Conservation (phyloP, 2,329 filamentous ascomycete genomes). For the Claviceps monticola region DNA sequence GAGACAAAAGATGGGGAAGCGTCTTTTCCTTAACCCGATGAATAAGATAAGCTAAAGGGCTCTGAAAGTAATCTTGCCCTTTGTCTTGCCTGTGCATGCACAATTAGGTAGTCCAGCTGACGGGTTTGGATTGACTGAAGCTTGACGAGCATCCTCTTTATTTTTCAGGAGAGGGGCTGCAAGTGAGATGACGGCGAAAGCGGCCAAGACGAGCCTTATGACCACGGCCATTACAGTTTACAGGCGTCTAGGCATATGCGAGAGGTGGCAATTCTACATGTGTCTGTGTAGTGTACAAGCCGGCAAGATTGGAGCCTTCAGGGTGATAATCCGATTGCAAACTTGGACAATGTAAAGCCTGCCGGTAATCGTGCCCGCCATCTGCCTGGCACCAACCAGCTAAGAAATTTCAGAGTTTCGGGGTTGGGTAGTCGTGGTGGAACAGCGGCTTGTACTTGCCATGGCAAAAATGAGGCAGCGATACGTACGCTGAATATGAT, state of each 20-base stretch:
- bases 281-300: too few species aligned
- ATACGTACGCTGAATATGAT: too few species aligned
- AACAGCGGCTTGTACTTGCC: not conserved
- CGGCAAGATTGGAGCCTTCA: not conserved
- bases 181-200: not conserved
- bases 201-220: too few species aligned
- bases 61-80: not conserved
- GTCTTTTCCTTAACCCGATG: too few species aligned
- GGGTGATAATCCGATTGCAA: not conserved
- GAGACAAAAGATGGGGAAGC: too few species aligned
- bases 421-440: not conserved
- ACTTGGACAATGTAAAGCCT: not conserved
- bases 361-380: not conserved
- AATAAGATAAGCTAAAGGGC: not conserved
- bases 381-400: not conserved
- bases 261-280: not conserved
- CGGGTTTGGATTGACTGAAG: not conserved
- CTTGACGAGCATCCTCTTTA: not conserved
- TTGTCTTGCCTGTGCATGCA: not conserved
- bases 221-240: too few species aligned
- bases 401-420: not conserved
- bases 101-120: not conserved
- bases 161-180: not conserved
- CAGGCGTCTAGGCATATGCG: too few species aligned
- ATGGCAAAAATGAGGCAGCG: not conserved